Base-by-base conservation (phyloP, 108 stramenopile species). In the Epithemia pelagica region DNA sequence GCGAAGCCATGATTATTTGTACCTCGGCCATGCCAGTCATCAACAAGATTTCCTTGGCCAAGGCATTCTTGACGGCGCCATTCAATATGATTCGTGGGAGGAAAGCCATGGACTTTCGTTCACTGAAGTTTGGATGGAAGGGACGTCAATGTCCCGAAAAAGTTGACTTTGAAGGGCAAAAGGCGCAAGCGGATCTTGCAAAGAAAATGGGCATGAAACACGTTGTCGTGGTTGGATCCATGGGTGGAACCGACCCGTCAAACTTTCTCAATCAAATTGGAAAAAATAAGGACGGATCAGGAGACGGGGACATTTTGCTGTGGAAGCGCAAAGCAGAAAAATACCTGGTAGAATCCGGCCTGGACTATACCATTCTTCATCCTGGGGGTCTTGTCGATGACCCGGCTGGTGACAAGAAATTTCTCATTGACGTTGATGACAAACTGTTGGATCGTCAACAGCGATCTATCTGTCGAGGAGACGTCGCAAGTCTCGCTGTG, bases 301-400 rank as follows among this genome's bases (percentile, higher is more conserved):
- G 91, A 32, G 69, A 82, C 75, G 95, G 95, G 0, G 89, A 94
- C 70, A 94, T 96, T 56, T 60, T 96, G 30, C 28, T 88, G 30
- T 96, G 95, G 95, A 96, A 96, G 69, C 78, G 95, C 59, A 86
- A 85, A 74, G 93, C 92, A 24, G 92, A 94, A 74, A 70, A 71
- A 62, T 84, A 90, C 46, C 70, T 90, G 31, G 79, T 86, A 23
- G 81, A 79, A 62, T 80, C 66, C 62, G 91, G 90, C 3, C 64
- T 94, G 64, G 71, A 83, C 46, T 93, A 94, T 65, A 88, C 90
- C 32, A 93, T 94, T 61, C 62, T 96, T 52, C 95, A 96, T 82
- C 92, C 95, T 0, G 95, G 95, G 59, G 92, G 92, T 0, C 69
- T 96, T 21, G 59, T 85, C 8, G 91, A 96, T 62, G 73, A 63